Percentiles rank a stretch among this genome's conserved stretches.
phyloP scores from a whole-genome alignment of 192 early-diverging fungal genomes.

The Funneliformis mosseae region DNA sequence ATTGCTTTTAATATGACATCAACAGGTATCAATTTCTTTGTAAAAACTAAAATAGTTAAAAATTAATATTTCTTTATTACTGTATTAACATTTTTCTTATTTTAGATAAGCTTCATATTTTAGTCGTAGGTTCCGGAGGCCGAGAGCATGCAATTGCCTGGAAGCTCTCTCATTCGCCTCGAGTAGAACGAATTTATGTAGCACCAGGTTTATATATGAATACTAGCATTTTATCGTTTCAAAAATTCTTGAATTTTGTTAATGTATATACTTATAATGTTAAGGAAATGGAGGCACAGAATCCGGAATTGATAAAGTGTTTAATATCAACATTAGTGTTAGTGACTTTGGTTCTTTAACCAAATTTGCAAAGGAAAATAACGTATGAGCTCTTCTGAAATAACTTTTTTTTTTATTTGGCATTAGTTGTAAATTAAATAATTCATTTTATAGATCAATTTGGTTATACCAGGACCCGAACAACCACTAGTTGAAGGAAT shows the following conservation, averaged over 20 bases:
- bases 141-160: slow-evolving; percentile 96
- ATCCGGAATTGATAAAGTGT: slow-evolving; percentile 68
- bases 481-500: slow-evolving; percentile 96
- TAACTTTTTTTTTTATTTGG: slow-evolving; percentile 10
- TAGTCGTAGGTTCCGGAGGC: slow-evolving; percentile 93
- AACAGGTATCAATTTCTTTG: no score
- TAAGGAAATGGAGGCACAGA: slow-evolving; percentile 94
- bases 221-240: neutral
- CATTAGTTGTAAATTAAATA: neutral
- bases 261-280: neutral
- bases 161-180: slow-evolving; percentile 78
- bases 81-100: neutral
- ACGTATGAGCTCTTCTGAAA: slow-evolving; percentile 47
- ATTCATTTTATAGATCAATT: slow-evolving; percentile 53
- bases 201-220: slow-evolving; percentile 68
- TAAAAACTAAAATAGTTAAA: no score
- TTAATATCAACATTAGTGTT: slow-evolving; percentile 76
- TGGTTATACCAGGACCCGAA: slow-evolving; percentile 95
- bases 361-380: slow-evolving; percentile 76
- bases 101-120: slow-evolving; percentile 64
- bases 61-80: no score
- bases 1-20: no score
- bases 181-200: slow-evolving; percentile 84
- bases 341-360: slow-evolving; percentile 75
- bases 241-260: no score